Percentiles rank a stretch among this genome's conserved stretches.
Evolutionary conservation across 2,329 filamentous ascomycete genomes (phyloP).

Genomic region (Beauveria asiatica): DNA sequence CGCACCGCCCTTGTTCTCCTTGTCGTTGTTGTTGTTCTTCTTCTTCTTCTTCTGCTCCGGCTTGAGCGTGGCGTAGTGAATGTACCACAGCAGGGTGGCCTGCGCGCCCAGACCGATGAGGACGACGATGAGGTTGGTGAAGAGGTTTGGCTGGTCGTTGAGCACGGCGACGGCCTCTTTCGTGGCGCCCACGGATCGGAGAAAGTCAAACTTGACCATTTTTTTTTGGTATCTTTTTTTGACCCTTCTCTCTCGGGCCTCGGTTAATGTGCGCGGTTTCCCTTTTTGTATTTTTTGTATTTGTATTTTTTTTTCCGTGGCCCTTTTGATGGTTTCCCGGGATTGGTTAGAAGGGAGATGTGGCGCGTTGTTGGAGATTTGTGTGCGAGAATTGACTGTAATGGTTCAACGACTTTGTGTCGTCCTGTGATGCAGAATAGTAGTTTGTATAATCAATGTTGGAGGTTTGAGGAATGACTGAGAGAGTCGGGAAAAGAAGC

Average conservation of each 20-base stretch:
- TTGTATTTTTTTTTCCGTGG: not conserved
- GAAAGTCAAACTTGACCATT: conserved; percentile 50
- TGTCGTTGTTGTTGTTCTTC: too few relatives aligned
- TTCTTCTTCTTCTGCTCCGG: conserved; percentile 52
- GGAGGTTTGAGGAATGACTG: not conserved
- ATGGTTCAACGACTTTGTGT: not conserved
- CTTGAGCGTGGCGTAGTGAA: conserved; percentile 52
- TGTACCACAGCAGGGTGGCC: conserved; percentile 44
- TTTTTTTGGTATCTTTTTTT: conserved; percentile 11
- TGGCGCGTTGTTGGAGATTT: too few relatives aligned
- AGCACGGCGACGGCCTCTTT: conserved; percentile 48
- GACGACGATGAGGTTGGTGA: conserved; percentile 48
- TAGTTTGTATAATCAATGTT: not conserved
- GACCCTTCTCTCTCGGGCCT: too few relatives aligned
- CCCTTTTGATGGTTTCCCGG: too few relatives aligned
- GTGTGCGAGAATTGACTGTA: not conserved
- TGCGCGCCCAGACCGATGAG: conserved; percentile 41
- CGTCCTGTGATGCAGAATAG: not conserved
- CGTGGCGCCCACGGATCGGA: conserved; percentile 48
- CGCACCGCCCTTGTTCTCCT: conserved; percentile 29
- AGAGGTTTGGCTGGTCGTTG: conserved; percentile 53
- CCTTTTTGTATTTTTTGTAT: not conserved
- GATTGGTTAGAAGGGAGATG: too few relatives aligned
- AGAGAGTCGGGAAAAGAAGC: not conserved
- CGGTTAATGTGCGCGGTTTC: not conserved